Base-by-base conservation (phyloP, 495 filamentous ascomycete species). In the Xylaria grammica region DNA sequence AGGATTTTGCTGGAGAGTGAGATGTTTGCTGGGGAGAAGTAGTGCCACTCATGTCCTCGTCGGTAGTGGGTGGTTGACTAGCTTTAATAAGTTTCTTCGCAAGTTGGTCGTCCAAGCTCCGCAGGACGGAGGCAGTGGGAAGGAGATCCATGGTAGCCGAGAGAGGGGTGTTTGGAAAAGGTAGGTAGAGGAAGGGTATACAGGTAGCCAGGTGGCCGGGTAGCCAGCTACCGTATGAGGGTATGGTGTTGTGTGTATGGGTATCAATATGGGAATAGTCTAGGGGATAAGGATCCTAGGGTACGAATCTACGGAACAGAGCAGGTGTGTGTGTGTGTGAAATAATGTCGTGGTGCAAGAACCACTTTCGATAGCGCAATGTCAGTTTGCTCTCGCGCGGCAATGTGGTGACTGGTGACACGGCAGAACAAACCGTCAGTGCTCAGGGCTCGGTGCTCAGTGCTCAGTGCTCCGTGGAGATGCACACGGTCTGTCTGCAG, bases 331-430 rank as follows among this genome's bases (percentile, higher is more conserved):
- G 50, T 38, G 4, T 36, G 32, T 15, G n/a, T 34, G 56, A 27
- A 32, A 55, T 46, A 22, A 4, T 36, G 48, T 58, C 24, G 53
- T 59, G 52, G 66, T 70, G 67, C 69, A 67, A 74, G 67, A 69
- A 65, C 65, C 48, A 48, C 65, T 65, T 54, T 62, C 67, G 63
- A 70, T 74, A 72, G 72, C 69, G 67, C 62, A 69, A 74, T 74
- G 67, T 26, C 34, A 15, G 60, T 46, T 62, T 48, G 46, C 15
- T 45, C 46, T 59, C 57, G 56, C 62, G 51, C 32, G 32, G 40
- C 13, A 42, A 7, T 42, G 40, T 42, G 15, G 3, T 3, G 60
- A 49, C 42, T 40, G 34, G 62, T n/a, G n/a, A n/a, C n/a, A n/a
- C n/a, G n/a, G n/a, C n/a, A n/a, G n/a, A n/a, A n/a, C n/a, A n/a